Base-by-base conservation (phyloP, 2,329 filamentous ascomycete species). In the Zasmidium citrigriseum region DNA sequence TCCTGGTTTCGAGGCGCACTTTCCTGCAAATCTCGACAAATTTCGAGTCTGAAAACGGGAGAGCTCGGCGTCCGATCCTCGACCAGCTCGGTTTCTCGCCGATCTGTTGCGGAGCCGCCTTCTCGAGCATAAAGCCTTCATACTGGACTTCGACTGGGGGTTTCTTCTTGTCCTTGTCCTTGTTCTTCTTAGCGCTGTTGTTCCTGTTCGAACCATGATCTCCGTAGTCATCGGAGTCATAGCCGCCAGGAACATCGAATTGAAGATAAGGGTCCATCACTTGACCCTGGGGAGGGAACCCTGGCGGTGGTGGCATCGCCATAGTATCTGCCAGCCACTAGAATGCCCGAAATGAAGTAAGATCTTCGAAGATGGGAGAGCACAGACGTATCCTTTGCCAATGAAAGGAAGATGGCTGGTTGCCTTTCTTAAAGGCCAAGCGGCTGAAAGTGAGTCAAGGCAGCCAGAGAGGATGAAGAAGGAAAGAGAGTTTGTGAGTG, bases 21-120 rank as follows among this genome's bases (percentile, higher is more conserved):
- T 58, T 58, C 20, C 34, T 41, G 50, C 50, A 54, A 14, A 58
- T 49, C 9, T 24, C 46, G 25, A 44, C 50, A 23, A 54, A n/a
- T 20, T 58, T 58, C 21, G 46, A 25, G 20, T 58, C 27, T 34
- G 23, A 27, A 20, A 48, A 46, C 2, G 50, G 50, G 27, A 58
- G 20, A 14, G 46, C 20, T 11, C 41, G 50, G 7, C 46, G 24
- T n/a, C 55, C 34, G 29, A 53, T 50, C 3, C 55, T 44, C 18
- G 50, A 50, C 55, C 55, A 58, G 51, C 46, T 56, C 2, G 46
- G 23, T 23, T 44, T 50, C 23, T 58, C 50, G 16, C 50, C 55
- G 5, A 41, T 4, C 11, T 54, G 41, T 22, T 24, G 2, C 14
- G 46, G 50, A 4, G 25, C 20, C 20, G 50, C 45, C 18, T 46